Evolutionary conservation across 352 stramenopile species (phyloP).

Genomic region (Globisporangium lucens): DNA sequence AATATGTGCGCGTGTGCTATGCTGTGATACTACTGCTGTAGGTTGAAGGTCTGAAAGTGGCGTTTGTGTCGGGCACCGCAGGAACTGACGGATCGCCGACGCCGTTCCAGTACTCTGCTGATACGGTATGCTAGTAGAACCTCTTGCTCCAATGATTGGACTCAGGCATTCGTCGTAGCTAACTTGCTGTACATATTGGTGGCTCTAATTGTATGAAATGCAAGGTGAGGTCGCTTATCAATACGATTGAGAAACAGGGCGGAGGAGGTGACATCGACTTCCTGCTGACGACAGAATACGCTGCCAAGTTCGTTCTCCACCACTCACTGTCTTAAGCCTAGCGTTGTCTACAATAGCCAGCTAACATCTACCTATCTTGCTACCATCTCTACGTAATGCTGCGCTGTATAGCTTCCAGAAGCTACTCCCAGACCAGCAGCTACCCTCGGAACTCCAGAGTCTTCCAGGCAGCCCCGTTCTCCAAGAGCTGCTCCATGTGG

Average conservation of each 20-base stretch:
- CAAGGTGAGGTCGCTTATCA: background rate
- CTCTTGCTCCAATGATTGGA: background rate
- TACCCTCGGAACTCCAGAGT: background rate
- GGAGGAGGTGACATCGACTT: background rate
- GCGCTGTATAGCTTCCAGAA: background rate
- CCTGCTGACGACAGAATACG: background rate
- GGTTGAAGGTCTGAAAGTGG: background rate
- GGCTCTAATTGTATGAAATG: background rate
- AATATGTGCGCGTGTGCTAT: background rate
- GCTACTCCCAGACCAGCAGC: background rate
- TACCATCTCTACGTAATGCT: background rate
- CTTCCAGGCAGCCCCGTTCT: background rate
- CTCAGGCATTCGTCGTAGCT: background rate
- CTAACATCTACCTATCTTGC: background rate
- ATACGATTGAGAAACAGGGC: background rate
- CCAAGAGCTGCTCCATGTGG: background rate
- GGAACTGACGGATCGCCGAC: background rate
- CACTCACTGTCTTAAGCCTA: too few species aligned
- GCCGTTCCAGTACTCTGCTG: background rate
- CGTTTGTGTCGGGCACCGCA: background rate
- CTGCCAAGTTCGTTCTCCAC: background rate
- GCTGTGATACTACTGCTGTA: background rate
- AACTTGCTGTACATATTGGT: too few species aligned
- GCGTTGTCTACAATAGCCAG: background rate
- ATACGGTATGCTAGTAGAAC: background rate